Percentiles rank a stretch among this genome's conserved stretches.
These are phyloP conservation scores for Santalum album DNA, from an alignment of 164 flowering plant species.

Conservation along the genomic window DNA sequence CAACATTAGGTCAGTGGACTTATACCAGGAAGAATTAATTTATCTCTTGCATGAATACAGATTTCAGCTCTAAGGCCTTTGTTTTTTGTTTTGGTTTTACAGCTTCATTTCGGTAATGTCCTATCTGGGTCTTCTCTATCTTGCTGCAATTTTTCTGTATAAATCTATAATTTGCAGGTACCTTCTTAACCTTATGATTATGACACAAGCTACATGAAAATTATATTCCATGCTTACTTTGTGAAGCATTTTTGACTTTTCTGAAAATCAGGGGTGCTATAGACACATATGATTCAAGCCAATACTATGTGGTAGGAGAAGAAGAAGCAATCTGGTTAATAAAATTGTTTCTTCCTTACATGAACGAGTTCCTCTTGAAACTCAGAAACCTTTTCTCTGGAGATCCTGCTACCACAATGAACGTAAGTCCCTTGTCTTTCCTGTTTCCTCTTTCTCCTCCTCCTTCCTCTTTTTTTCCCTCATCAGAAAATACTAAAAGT, in stretches of 20 bases:
- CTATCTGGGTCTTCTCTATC: slow-evolving; percentile 65
- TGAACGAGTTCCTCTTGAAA: slow-evolving; percentile 61
- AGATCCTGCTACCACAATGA: slow-evolving; percentile 84
- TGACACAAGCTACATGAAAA: not conserved
- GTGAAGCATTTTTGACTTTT: not conserved
- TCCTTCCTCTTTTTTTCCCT: not conserved
- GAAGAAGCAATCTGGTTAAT: slow-evolving; percentile 74
- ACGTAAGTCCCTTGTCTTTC: slow-evolving; percentile 31
- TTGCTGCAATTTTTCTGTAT: slow-evolving; percentile 61
- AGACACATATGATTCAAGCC: slow-evolving; percentile 22
- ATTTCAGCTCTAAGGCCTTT: slow-evolving; percentile 1
- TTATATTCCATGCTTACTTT: not conserved
- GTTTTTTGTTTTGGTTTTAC: slow-evolving; percentile 13
- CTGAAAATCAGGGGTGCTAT: slow-evolving; percentile 32
- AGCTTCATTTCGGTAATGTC: slow-evolving; percentile 75
- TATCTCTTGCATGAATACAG: slow-evolving; percentile 4
- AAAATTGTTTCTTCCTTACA: slow-evolving; percentile 61
- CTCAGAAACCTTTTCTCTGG: slow-evolving; percentile 70
- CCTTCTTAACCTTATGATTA: not conserved
- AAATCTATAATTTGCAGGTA: slow-evolving; percentile 66
- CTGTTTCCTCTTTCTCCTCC: not conserved
- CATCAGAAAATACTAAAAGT: not conserved
- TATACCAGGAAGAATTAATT: not conserved
- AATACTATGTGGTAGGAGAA: slow-evolving; percentile 47
- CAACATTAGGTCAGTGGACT: slow-evolving; percentile 53